Evolutionary conservation across 495 filamentous ascomycete genomes (phyloP), one percentile per base, ranked within the genome.

Genomic region (Talaromyces liani): DNA sequence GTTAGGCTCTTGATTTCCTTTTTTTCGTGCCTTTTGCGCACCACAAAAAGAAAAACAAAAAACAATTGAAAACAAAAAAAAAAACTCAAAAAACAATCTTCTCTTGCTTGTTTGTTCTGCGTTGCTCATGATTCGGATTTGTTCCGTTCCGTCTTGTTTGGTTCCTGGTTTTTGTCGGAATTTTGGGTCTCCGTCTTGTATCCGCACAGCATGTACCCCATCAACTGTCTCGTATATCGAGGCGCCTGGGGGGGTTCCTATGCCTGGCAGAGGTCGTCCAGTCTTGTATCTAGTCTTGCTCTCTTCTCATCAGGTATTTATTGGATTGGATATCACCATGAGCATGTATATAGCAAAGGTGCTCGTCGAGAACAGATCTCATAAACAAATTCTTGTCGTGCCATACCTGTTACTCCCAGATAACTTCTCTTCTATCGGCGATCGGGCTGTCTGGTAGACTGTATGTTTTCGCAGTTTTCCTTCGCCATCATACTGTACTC

Each of bases 151-250:
- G 20, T 31, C 36, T 18, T 57, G 20, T 34, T 49, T 63, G 25
- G 22, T 31, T 3, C 54, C 22, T 53, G 20, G 14, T 24, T 61
- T 22, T 12, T 27, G 14, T 54, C 51, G 24, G 8, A 20, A 12
- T 31, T 56, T 47, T 55, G 51, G 31, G 31, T 58, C 31, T 64
- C 54, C 25, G 39, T 64, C 62, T 41, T 39, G 31, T 29, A 57
- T 63, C 29, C 58, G 20, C 41, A 36, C 20, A 41, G 18, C 61
- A 55, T 63, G 31, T 63, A 65, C 47, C 33, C 60, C 63, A 61
- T 60, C 58, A 49, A 45, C 29, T 53, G n/a, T 54, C 18, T 60
- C 57, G 56, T 61, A 59, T 65, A 55, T 60, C 62, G 63, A 65
- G 27, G 34, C 57, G 58, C 57, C 36, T 57, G 49, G 63, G 56